Percentiles rank a stretch among this genome's conserved stretches.
Evolutionary conservation across 2,329 filamentous ascomycete genomes (phyloP).

Genomic region (Dothideomycetes sp.): DNA sequence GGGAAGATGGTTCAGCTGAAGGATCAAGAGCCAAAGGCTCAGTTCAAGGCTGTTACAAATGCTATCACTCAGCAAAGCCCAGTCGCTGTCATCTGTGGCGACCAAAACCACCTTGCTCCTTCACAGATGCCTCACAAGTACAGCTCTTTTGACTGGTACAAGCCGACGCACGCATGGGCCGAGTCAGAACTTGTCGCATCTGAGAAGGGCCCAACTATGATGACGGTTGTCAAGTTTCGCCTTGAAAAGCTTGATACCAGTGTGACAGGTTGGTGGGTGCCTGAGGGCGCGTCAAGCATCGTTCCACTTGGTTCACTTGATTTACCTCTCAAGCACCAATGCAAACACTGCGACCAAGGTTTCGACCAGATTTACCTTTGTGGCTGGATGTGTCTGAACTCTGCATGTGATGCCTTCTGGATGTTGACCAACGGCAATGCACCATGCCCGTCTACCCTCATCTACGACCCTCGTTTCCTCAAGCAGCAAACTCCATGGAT

Average conservation of each 20-base stretch:
- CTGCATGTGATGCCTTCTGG: constrained; percentile 48
- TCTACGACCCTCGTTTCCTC: constrained; percentile 52
- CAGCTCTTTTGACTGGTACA: constrained; percentile 60
- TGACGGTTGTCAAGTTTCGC: constrained; percentile 47
- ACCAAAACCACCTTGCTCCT: constrained; percentile 40
- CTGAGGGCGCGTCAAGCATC: neutral
- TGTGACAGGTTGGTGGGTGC: constrained; percentile 31
- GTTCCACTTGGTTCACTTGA: constrained; percentile 9
- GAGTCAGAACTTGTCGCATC: constrained; percentile 34
- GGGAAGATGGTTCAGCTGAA: constrained; percentile 39
- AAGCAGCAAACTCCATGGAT: constrained; percentile 41
- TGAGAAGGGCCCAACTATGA: constrained; percentile 18
- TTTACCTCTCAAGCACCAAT: constrained; percentile 27
- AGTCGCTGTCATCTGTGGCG: constrained; percentile 44
- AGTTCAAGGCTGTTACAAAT: constrained; percentile 36
- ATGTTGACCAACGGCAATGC: constrained; percentile 28
- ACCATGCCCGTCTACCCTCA: constrained; percentile 30
- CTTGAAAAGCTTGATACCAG: constrained; percentile 53
- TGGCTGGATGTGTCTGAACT: constrained; percentile 51
- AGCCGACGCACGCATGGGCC: constrained; percentile 58
- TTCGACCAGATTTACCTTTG: constrained; percentile 34
- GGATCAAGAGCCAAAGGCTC: constrained; percentile 36
- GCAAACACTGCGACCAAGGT: constrained; percentile 21
- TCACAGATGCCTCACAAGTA: constrained; percentile 49
- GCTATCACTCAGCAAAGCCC: constrained; percentile 41